Base-by-base conservation (phyloP, 345 rosid species). In the Eucalyptus polyanthemos region DNA sequence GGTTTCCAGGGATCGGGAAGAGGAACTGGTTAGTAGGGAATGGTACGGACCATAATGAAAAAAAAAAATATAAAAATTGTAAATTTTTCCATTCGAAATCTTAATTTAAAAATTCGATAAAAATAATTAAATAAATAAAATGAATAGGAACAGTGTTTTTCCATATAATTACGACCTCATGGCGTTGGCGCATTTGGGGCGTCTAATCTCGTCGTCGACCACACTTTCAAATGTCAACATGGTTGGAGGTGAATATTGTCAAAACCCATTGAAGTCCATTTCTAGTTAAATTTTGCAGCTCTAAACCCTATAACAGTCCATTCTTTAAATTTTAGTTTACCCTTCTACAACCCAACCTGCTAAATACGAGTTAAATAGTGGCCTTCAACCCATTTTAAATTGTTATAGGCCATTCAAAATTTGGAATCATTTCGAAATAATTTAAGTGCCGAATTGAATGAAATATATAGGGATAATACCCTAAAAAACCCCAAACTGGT, bases 1-100 rank as follows among this genome's bases (percentile, higher is more conserved):
- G 88, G 98, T 95, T 93, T 93, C 90, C 56, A 95, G 88, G 25
- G 95, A 93, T 89, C 96, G 92, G 14, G 91, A 8, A 91, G 86
- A 53, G 90, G 86, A 88, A 42, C 76, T 47, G 16, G 10, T 67
- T 3, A 1, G 40, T 9, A 67, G 40, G 76, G 40, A 7, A n/a
- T 4, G 86, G 50, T 22, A 2, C 3, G 65, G 89, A 87, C 10
- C 56, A 53, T 3, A 53, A 53, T 53, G 11, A 19, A 19, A 53
- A 0, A 19, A 19, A 19, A 53, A 0, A 19, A 19, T 8, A 53
- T 53, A 0, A 1, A 17, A 53, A 53, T 3, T 53, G 1, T 19
- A 53, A 53, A 44, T 44, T 51, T 60, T 27, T 60, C 4, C n/a
- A 60, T 60, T 60, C 9, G 1, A 60, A 29, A 25, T 60, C 69